Evolutionary conservation across 441 rosid species (phyloP), one percentile per base, ranked within the genome.

Genomic region (Erodium moschatum): DNA sequence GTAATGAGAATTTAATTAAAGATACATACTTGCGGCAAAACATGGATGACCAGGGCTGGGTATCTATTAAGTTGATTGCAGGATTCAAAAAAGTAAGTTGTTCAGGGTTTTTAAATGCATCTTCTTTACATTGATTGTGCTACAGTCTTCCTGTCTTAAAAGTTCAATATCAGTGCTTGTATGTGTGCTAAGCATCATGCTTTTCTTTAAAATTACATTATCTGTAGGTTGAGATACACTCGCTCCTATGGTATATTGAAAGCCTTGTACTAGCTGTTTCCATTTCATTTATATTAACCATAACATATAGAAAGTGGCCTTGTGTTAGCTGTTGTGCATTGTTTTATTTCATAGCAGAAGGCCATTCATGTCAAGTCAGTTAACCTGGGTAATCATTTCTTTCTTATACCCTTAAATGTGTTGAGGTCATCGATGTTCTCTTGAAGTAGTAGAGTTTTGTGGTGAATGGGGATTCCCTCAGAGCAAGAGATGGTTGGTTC

Each of bases 1-100:
- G 98, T 83, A 78, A 83, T 44, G 94, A 84, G 50, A 94, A 94
- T 83, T 83, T 94, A 77, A 73, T 87, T 69, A 84, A 72, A 75
- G 98, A 94, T 78, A 77, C 74, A 71, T 94, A 70, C 84, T 84
- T 94, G 87, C 87, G 97, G 74, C 81, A 74, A 74, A 83, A 79
- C 73, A 94, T 94, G 98, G 94, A 94, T 87, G 92, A 84, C 6
- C 87, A 85, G 67, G 98, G 98, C 70, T 93, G 91, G 95, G 94
- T 82, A 73, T 81, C 89, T 12, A 75, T 94, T 67, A 71, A 70
- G 65, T 77, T 87, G 72, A 82, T 94, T 71, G 96, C 98, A 61
- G 82, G 89, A 76, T 94, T 94, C 85, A 88, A 84, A 9, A 89
- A 82, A 83, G 98, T 93, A 73, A 82, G 85, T 70, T 62, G 16